Base-by-base conservation (phyloP, 139 green algal genomes). In the Tetradesmus obliquus region DNA sequence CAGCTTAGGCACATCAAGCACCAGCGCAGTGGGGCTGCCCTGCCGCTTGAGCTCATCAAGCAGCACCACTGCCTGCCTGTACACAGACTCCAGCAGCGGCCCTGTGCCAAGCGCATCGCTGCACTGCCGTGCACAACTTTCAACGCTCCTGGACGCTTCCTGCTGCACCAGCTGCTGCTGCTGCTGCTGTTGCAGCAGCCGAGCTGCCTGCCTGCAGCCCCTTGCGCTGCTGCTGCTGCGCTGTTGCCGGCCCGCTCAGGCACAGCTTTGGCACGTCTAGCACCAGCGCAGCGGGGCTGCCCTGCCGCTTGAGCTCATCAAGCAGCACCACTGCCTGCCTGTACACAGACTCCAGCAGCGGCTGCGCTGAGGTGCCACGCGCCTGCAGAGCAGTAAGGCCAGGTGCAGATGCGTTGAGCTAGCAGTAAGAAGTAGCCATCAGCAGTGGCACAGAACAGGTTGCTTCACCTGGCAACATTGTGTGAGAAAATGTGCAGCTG, bases 331-430 rank as follows among this genome's bases (percentile, higher is more conserved):
- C 83, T 79, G 84, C 53, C 54, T 96, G 93, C 66, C 92, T 91
- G 74, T 93, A 93, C 20, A 94, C 51, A 0, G 88, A 71, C 90
- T 96, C 93, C 54, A 96, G 74, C 19, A 92, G 79, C 15, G 90
- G 93, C 60, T 92, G 84, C 3, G 88, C 58, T 82, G 53, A 92
- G 88, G n/a, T 85, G 80, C 9, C 53, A 24, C 55, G 86, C 57
- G 86, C 86, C 86, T 90, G 71, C 86, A 72, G 2, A 54, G n/a
- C 24, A 82, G 7, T 58, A 5, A 45, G 20, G 32, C 32, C 32
- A 45, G 32, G 32, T 45, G 32, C 32, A 45, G 32, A 45, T 45
- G 32, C 32, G 32, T 45, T 45, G 32, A 45, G 32, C 32, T 45
- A 45, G 32, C 55, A 74, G 55, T 5, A 6, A 57, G 80, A 19